phyloP scores from a whole-genome alignment of 805 yeast species.

The Kurtzmaniella fragi region DNA sequence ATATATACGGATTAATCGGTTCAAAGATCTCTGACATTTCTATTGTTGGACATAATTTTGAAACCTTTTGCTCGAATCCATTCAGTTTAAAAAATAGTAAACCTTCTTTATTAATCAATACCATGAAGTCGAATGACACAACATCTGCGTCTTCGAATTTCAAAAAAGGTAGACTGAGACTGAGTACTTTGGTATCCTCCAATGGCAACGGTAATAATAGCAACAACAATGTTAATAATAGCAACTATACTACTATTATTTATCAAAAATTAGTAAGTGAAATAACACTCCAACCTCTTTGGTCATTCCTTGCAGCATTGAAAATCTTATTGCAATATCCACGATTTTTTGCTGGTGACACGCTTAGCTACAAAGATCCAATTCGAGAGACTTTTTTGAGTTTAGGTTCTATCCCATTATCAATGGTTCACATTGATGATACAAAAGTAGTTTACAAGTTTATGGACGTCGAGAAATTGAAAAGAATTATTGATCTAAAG shows the following conservation, averaged over 20 bases:
- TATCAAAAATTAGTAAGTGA: constrained; percentile 12
- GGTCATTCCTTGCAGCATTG: constrained; percentile 38
- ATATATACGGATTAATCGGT: not conserved
- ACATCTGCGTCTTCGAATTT: not conserved
- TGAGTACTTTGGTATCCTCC: not conserved
- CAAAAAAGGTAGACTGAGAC: not conserved
- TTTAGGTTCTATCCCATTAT: constrained; percentile 9
- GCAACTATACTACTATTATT: constrained; percentile 13
- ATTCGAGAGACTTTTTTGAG: constrained; percentile 16
- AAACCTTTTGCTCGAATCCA: constrained; percentile 21
- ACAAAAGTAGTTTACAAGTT: constrained; percentile 24
- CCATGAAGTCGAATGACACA: constrained; percentile 3
- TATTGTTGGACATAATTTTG: constrained; percentile 21
- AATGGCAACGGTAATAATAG: not conserved
- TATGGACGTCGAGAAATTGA: constrained; percentile 10
- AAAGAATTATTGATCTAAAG: constrained; percentile 4
- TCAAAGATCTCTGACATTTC: constrained; percentile 3
- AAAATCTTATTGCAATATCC: constrained; percentile 26
- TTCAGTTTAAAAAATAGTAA: constrained; percentile 11
- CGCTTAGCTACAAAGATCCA: constrained; percentile 17
- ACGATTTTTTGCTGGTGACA: constrained; percentile 25
- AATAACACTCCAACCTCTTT: constrained; percentile 31
- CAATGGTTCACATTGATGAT: constrained; percentile 24
- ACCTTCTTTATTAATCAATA: constrained; percentile 7
- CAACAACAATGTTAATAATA: not conserved